A percentile compares a stretch with the other conserved stretches of the same genome.
These are phyloP conservation scores for Draba incana DNA, from an alignment of 345 rosid genomes.

Conservation along the genomic window DNA sequence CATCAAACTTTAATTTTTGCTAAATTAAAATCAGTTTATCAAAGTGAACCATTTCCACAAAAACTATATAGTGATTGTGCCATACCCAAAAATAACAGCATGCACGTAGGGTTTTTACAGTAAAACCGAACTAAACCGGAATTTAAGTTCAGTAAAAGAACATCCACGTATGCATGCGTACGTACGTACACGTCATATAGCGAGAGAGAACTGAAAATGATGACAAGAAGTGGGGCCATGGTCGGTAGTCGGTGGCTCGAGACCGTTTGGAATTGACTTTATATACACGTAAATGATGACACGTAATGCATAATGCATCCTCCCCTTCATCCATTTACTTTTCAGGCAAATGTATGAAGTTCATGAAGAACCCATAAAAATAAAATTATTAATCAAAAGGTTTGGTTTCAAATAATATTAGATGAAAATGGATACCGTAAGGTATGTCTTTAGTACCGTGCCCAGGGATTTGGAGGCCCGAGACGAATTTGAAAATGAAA, in stretches of 20 bases:
- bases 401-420: too few relatives aligned
- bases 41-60: not conserved
- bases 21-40: not conserved
- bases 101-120: constrained; percentile 7
- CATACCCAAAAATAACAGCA: not conserved
- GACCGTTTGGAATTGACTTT: constrained; percentile 36
- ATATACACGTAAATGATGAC: constrained; percentile 13
- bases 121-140: not conserved
- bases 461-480: too few relatives aligned
- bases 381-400: too few relatives aligned
- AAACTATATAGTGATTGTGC: not conserved
- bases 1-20: too few relatives aligned
- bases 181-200: constrained; percentile 17
- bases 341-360: too few relatives aligned
- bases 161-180: constrained; percentile 8
- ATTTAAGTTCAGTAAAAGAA: not conserved
- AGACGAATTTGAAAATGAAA: too few relatives aligned
- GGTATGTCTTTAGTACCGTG: too few relatives aligned
- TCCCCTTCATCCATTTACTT: constrained; percentile 17
- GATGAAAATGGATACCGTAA: too few relatives aligned
- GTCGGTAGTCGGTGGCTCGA: constrained; percentile 40
- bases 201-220: not conserved
- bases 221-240: constrained; percentile 2
- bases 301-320: constrained; percentile 1
- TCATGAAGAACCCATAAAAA: too few relatives aligned